Percentiles rank a stretch among this genome's conserved stretches.
Evolutionary conservation across 495 filamentous ascomycete genomes (phyloP).

Genomic region (Penicillium mononematosum): DNA sequence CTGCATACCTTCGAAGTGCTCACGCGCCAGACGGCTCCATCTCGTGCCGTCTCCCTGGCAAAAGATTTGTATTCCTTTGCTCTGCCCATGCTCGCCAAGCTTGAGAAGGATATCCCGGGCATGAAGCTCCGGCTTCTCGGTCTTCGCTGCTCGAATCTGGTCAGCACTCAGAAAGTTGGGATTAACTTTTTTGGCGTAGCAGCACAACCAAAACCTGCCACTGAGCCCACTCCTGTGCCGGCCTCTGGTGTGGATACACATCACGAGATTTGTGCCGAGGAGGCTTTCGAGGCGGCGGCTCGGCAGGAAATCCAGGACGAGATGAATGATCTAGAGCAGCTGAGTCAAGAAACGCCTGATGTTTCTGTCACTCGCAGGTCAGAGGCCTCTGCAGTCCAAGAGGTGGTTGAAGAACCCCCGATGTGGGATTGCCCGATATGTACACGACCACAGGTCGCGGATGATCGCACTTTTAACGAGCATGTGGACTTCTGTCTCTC

Average conservation of each 20-base stretch:
- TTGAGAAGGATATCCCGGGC: conserved; percentile 80
- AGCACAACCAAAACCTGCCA: conserved; percentile 19
- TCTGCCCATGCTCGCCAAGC: conserved; percentile 77
- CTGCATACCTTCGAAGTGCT: conserved; percentile 90
- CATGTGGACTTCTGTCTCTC: conserved; percentile 96
- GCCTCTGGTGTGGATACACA: conserved; percentile 29
- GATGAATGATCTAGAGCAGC: conserved; percentile 58
- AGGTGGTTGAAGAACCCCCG: conserved; percentile 30
- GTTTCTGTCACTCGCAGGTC: conserved; percentile 1
- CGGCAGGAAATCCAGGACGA: conserved; percentile 65
- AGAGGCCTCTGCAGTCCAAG: background rate
- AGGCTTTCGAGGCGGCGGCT: conserved; percentile 65
- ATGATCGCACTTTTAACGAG: conserved; percentile 81
- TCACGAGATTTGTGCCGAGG: conserved; percentile 68
- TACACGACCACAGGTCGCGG: conserved; percentile 63
- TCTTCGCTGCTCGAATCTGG: conserved; percentile 78
- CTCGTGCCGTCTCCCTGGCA: conserved; percentile 66
- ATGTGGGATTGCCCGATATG: conserved; percentile 91
- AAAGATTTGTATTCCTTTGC: conserved; percentile 83
- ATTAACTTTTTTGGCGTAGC: conserved; percentile 75
- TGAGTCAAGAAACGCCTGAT: conserved; percentile 57
- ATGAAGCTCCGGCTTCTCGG: conserved; percentile 88
- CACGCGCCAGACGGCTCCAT: conserved; percentile 73
- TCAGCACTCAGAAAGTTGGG: conserved; percentile 76
- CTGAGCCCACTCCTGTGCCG: conserved; percentile 6